phyloP scores from a whole-genome alignment of 768 basidiomycete genomes.

The Ramaria rubella region DNA sequence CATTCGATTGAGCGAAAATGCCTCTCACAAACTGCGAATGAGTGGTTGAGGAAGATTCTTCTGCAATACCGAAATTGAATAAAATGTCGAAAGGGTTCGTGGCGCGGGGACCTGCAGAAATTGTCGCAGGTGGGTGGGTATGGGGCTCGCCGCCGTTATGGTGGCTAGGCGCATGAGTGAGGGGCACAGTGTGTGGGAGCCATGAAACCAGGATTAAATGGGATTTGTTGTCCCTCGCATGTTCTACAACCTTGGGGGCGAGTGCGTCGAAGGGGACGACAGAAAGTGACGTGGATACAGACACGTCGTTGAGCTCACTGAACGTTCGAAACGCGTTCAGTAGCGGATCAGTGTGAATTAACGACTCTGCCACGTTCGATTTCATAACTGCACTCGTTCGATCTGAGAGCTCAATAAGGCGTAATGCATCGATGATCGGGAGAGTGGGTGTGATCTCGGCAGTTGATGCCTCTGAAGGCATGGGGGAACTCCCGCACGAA shows the following conservation, averaged over 20 bases:
- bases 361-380: conserved; percentile 50
- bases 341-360: conserved; percentile 69
- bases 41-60: conserved; percentile 40
- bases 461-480: no score
- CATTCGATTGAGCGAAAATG: conserved; percentile 63
- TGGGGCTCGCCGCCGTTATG: conserved; percentile 11
- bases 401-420: conserved; percentile 77
- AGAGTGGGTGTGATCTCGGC: not conserved
- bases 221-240: conserved; percentile 49
- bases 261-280: conserved; percentile 34
- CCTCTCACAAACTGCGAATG: conserved; percentile 83
- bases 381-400: conserved; percentile 61
- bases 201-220: conserved; percentile 84
- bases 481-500: no score
- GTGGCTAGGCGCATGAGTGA: conserved; percentile 3
- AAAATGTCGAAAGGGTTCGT: conserved; percentile 70
- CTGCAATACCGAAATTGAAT: conserved; percentile 36
- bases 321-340: conserved; percentile 73
- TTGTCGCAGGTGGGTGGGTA: no score
- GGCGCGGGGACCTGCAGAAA: conserved; percentile 17
- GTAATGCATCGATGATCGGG: conserved; percentile 55
- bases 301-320: conserved; percentile 54
- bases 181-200: conserved; percentile 40
- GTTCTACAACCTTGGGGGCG: conserved; percentile 54
- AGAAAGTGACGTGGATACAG: conserved; percentile 30